A percentile compares a stretch with the other conserved stretches of the same genome.
These are phyloP conservation scores for Rhododendron henanense DNA, from an alignment of 148 eudicot genomes.

Conservation along the genomic window DNA sequence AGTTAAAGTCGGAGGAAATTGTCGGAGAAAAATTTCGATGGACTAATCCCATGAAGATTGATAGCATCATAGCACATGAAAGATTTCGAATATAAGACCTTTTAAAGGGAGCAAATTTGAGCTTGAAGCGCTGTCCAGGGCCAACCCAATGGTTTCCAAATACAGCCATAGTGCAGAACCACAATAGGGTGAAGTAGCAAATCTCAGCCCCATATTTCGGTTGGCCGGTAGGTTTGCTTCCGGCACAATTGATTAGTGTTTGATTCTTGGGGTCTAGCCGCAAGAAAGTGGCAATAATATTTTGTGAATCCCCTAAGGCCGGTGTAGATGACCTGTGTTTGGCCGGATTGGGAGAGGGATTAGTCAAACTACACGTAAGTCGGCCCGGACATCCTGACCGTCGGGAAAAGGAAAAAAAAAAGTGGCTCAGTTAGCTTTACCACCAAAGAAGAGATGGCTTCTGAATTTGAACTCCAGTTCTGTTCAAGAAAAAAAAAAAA, in stretches of 20 bases:
- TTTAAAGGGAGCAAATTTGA: background rate
- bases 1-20: too few relatives aligned
- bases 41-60: background rate
- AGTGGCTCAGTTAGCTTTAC: background rate
- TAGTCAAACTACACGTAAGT: accelerated
- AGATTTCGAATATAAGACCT: too few relatives aligned
- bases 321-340: too few relatives aligned
- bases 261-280: too few relatives aligned
- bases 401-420: too few relatives aligned
- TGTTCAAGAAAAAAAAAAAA: background rate
- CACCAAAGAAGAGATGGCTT: background rate
- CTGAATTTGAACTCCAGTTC: background rate
- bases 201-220: background rate
- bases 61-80: background rate
- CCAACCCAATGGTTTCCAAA: background rate
- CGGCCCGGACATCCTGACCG: background rate
- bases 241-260: too few relatives aligned
- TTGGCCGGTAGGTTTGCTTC: too few relatives aligned
- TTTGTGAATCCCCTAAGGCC: too few relatives aligned
- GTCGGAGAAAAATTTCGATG: background rate
- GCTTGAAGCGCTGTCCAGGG: background rate
- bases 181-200: background rate
- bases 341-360: too few relatives aligned
- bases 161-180: background rate
- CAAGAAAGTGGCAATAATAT: background rate